phyloP scores from a whole-genome alignment of 305 asterid species.

The Rubia tinctorum region DNA sequence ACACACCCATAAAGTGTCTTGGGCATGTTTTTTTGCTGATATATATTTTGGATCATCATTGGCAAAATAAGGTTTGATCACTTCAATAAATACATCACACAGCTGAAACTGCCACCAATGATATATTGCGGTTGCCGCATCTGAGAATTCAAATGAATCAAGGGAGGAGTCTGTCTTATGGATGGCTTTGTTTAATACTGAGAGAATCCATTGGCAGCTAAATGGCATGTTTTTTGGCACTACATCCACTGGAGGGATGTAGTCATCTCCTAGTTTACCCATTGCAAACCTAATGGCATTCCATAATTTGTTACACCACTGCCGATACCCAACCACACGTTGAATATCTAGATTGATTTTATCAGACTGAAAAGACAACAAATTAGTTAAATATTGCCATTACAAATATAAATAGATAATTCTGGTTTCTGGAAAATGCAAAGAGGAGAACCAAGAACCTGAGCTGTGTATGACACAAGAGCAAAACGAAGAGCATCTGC shows the following conservation, averaged over 20 bases:
- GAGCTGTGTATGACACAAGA: constrained; percentile 90
- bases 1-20: constrained; percentile 87
- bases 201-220: constrained; percentile 93
- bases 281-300: constrained; percentile 93
- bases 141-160: constrained; percentile 77
- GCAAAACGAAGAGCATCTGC: constrained; percentile 97
- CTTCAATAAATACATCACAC: constrained; percentile 91
- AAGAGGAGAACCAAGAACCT: constrained; percentile 40
- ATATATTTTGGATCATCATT: constrained; percentile 39
- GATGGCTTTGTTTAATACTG: constrained; percentile 86
- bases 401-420: constrained; percentile 8
- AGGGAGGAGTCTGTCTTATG: constrained; percentile 60
- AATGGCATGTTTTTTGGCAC: constrained; percentile 63
- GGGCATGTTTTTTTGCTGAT: constrained; percentile 58
- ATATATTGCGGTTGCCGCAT: constrained; percentile 79
- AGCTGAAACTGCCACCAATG: constrained; percentile 88
- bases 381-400: constrained; percentile 9
- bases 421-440: constrained; percentile 13
- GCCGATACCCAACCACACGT: constrained; percentile 92
- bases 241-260: constrained; percentile 60
- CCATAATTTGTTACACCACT: constrained; percentile 98
- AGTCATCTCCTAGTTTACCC: constrained; percentile 91
- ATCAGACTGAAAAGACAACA: constrained; percentile 60
- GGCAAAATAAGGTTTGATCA: constrained; percentile 77
- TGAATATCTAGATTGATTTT: constrained; percentile 86